Evolutionary conservation across 1,139 yeast genomes (phyloP).

Genomic region (Candida buenavistaensis): DNA sequence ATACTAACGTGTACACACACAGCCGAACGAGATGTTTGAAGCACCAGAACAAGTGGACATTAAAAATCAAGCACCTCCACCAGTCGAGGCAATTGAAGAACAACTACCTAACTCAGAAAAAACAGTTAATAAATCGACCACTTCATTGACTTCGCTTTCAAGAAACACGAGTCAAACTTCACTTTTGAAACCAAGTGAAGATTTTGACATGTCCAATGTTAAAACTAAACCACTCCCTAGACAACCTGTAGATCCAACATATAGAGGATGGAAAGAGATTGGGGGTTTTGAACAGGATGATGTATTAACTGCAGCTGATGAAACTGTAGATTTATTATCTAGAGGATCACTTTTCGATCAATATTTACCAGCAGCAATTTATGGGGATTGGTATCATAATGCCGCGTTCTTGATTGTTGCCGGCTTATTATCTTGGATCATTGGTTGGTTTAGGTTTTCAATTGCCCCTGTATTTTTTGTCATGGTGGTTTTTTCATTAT

Average conservation of each 20-base stretch:
- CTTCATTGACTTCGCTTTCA: slow-evolving; percentile 4
- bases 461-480: slow-evolving; percentile 80
- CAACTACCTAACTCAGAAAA: not conserved
- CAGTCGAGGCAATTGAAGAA: slow-evolving; percentile 8
- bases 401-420: slow-evolving; percentile 67
- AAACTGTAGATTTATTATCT: slow-evolving; percentile 63
- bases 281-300: slow-evolving; percentile 81
- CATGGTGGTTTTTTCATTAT: slow-evolving; percentile 56
- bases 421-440: slow-evolving; percentile 69
- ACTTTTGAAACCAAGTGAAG: slow-evolving; percentile 27
- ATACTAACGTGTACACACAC: not conserved
- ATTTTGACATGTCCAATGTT: slow-evolving; percentile 34
- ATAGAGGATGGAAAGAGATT: slow-evolving; percentile 92
- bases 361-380: slow-evolving; percentile 66
- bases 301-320: slow-evolving; percentile 65
- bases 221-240: slow-evolving; percentile 50
- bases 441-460: slow-evolving; percentile 77
- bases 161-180: slow-evolving; percentile 4
- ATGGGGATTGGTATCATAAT: slow-evolving; percentile 96
- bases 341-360: slow-evolving; percentile 70
- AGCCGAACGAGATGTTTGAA: slow-evolving; percentile 13
- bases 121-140: slow-evolving; percentile 1
- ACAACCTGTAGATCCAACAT: slow-evolving; percentile 60
- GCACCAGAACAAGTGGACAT: slow-evolving; percentile 14
- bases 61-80: slow-evolving; percentile 9